Evolutionary conservation across 2,329 filamentous ascomycete genomes (phyloP).

Genomic region (Chrysoporthe puriensis): DNA sequence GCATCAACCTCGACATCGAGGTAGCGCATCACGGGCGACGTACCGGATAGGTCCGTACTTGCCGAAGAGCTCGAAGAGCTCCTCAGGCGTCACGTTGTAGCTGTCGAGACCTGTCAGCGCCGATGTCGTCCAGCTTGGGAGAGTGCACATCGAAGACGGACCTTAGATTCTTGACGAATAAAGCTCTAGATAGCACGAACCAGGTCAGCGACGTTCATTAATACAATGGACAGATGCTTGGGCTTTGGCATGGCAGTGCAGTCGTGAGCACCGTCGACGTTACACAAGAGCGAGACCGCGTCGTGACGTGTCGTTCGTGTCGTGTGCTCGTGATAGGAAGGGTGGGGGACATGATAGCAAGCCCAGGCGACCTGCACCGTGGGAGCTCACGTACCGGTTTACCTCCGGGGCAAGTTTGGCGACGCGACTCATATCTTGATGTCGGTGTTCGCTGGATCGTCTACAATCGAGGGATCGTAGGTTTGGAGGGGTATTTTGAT

Average conservation of each 20-base stretch:
- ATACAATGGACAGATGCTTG: background rate
- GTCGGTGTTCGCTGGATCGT: constrained; percentile 32
- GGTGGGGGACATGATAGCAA: constrained; percentile 15
- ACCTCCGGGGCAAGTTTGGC: constrained; percentile 99
- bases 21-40: constrained; percentile 39
- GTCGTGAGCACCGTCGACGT: background rate
- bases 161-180: constrained; percentile 99
- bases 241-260: background rate
- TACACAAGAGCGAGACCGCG: constrained; percentile 6
- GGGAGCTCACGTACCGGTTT: constrained; percentile 74
- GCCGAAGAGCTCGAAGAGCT: constrained; percentile 97
- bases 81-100: constrained; percentile 98
- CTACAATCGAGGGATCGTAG: constrained; percentile 26
- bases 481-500: constrained; percentile 10
- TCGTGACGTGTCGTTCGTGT: background rate
- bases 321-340: constrained; percentile 9
- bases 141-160: constrained; percentile 60
- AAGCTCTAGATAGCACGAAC: constrained; percentile 67
- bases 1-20: constrained; percentile 9
- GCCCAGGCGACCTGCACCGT: constrained; percentile 4
- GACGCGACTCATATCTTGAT: constrained; percentile 91
- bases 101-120: constrained; percentile 50
- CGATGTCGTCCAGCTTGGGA: constrained; percentile 47
- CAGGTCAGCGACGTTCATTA: constrained; percentile 33
- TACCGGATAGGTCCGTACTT: constrained; percentile 96